Conservation (phyloP, 208 protist genomes). For the Leishmania tropica region DNA sequence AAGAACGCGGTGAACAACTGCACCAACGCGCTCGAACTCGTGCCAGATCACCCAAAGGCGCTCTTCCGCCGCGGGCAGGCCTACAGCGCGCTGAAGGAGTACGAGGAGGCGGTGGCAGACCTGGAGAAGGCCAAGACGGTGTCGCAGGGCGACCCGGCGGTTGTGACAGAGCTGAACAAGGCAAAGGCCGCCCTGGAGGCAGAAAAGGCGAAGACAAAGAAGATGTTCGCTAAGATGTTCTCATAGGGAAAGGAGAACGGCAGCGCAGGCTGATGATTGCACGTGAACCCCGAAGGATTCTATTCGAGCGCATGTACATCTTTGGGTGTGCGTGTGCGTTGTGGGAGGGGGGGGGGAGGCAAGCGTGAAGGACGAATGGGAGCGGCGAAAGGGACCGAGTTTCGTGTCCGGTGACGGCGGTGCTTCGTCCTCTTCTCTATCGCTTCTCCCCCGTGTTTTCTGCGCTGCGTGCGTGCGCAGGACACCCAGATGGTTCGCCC, state of each 20-base stretch:
- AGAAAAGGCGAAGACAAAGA: conserved; percentile 61
- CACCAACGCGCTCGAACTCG: conserved; percentile 55
- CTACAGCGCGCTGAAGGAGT: conserved; percentile 51
- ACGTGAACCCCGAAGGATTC: not conserved
- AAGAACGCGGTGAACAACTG: conserved; percentile 71
- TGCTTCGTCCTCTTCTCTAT: not conserved
- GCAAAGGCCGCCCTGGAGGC: conserved; percentile 37
- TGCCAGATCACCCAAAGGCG: conserved; percentile 61
- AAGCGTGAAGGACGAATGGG: not conserved
- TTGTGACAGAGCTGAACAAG: conserved; percentile 45
- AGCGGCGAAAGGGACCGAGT: not conserved
- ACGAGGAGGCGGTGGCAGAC: conserved; percentile 49
- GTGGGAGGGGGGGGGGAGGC: not conserved
- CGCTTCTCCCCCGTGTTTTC: not conserved
- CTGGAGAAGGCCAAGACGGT: conserved; percentile 49
- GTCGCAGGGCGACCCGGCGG: conserved; percentile 45
- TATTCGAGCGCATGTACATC: not conserved
- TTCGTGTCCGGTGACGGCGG: not conserved
- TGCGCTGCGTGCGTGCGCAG: not conserved
- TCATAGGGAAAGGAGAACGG: conserved; percentile 5
- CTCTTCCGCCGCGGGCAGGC: conserved; percentile 75
- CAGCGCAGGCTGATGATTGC: not conserved
- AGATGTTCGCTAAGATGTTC: conserved; percentile 80
- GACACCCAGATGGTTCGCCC: not conserved
- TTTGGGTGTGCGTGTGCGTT: not conserved